Base-by-base conservation (phyloP, 257 asterid species). In the Petunia axillaris region DNA sequence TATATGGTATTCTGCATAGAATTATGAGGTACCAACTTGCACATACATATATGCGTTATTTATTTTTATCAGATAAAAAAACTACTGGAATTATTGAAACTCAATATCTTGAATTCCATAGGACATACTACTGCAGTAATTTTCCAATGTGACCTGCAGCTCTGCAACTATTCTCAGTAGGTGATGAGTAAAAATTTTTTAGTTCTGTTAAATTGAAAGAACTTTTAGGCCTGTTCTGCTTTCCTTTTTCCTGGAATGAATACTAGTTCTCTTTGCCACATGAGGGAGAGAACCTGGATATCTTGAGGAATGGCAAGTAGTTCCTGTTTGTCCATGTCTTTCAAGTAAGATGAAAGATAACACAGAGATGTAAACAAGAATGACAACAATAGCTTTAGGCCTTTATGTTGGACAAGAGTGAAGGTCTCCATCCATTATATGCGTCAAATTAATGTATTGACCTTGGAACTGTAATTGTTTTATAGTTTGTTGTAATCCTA, bases 271-370 rank as follows among this genome's bases (percentile, higher is more conserved):
- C 39, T 44, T 68, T 68, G 15, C 57, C 40, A 44, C 4, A 46
- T 40, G 36, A 65, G n/a, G 38, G 55, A n/a, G 39, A 67, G 8
- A 67, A n/a, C 55, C 75, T 67, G 38, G 55, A n/a, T 67, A 67
- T 43, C 39, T 41, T 7, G 76, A 5, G 6, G 76, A 55, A 43
- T 43, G 14, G 76, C 1, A 68, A 44, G 15, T 68, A 43, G 38
- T n/a, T 68, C 48, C 76, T 68, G 40, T 46, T 41, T 25, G 25
- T 46, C 62, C 57, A 48, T 70, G 77, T 50, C 76, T 68, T 68
- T 44, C 77, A 25, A 46, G 41, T 70, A 9, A 16, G 58, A 10
- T 13, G 8, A 25, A 70, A 44, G 43, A 70, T 44, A 48, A 46
- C 16, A 70, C 25, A 48, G 62, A 57, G 25, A 70, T 46, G 58